These are phyloP conservation scores for Cinnamomum micranthum DNA, from an alignment of 164 flowering plant genomes.

Conservation along the genomic window DNA sequence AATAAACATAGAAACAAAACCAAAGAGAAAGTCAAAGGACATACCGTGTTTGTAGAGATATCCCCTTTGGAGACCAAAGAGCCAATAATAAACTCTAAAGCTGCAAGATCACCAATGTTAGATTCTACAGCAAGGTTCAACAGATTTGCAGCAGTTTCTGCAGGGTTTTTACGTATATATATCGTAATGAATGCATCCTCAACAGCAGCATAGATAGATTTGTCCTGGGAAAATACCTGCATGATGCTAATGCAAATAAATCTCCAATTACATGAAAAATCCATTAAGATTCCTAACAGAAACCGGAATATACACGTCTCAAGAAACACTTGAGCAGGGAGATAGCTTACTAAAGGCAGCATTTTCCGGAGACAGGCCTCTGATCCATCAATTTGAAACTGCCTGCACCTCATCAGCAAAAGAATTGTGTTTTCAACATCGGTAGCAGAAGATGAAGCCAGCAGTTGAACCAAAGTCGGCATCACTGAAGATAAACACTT, in stretches of 20 bases:
- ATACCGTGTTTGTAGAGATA: constrained; percentile 61
- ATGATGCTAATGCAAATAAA: constrained; percentile 9
- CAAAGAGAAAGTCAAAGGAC: constrained; percentile 13
- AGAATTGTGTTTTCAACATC: constrained; percentile 94
- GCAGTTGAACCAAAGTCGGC: constrained; percentile 90
- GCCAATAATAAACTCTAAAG: constrained; percentile 67
- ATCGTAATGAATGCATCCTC: constrained; percentile 88
- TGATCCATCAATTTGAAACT: constrained; percentile 93
- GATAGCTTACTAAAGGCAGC: constrained; percentile 76
- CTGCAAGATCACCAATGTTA: constrained; percentile 92
- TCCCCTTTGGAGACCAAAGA: constrained; percentile 87
- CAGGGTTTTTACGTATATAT: constrained; percentile 58
- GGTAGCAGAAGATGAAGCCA: constrained; percentile 94
- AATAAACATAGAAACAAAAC: background rate
- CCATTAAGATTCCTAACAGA: background rate
- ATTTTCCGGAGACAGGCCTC: constrained; percentile 91
- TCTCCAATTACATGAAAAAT: background rate
- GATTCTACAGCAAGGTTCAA: constrained; percentile 76
- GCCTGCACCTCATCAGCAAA: constrained; percentile 90
- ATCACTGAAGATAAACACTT: constrained; percentile 69
- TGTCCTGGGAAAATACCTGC: constrained; percentile 97
- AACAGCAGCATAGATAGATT: constrained; percentile 91
- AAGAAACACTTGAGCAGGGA: background rate
- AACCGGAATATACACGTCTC: background rate
- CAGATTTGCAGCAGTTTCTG: constrained; percentile 81